Evolutionary conservation across 306 rosid species (phyloP).

Genomic region (Castanea mollissima): DNA sequence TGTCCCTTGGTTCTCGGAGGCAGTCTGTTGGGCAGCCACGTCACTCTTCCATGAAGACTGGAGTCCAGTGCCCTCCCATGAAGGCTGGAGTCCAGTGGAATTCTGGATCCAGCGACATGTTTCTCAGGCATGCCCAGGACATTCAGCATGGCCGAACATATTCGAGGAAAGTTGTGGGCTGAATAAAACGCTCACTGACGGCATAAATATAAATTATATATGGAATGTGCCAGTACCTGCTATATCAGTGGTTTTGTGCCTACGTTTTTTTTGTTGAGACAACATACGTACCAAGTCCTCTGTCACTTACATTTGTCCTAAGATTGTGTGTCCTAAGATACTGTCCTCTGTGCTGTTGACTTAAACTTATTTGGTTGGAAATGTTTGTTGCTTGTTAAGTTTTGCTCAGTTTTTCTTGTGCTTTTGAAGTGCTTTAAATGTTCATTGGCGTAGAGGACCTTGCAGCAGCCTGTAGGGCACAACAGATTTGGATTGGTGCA

Average conservation of each 20-base stretch:
- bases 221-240: neutral
- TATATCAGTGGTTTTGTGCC: neutral
- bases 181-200: conserved; percentile 4
- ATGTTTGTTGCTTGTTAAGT: neutral
- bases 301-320: neutral
- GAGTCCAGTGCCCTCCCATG: conserved; percentile 16
- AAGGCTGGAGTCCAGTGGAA: conserved; percentile 80
- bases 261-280: neutral
- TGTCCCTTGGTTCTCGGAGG: conserved; percentile 58
- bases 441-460: neutral
- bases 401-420: neutral
- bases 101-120: conserved; percentile 60
- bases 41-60: conserved; percentile 62
- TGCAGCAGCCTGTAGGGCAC: neutral
- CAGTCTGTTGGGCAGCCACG: conserved; percentile 49
- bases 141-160: conserved; percentile 57
- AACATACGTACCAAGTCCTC: neutral
- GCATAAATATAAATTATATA: neutral
- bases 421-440: neutral
- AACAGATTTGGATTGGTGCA: too few species aligned
- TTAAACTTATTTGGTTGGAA: neutral
- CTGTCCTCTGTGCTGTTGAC: neutral
- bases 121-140: conserved; percentile 54
- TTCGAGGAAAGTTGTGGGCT: conserved; percentile 76
- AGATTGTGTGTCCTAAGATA: neutral